Conservation (phyloP, 139 green algal genomes). For the Coelastrella sp. region DNA sequence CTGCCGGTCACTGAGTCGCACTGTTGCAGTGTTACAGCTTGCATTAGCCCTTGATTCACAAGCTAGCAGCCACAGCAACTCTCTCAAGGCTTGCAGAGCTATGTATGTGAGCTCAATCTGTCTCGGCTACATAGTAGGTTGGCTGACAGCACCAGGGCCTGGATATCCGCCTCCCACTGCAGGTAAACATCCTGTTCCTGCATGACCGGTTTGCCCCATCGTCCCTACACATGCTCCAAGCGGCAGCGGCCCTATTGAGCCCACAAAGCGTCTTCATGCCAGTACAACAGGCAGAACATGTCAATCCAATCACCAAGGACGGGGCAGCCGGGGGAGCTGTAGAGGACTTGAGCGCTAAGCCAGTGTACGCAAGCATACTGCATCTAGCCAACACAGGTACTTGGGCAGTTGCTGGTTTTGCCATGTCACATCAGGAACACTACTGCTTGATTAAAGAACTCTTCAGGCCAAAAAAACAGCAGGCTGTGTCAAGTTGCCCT, state of each 20-base stretch:
- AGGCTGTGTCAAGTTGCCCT: not conserved
- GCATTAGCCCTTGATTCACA: too few species aligned
- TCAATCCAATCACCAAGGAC: not conserved
- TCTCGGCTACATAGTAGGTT: not conserved
- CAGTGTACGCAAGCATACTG: conserved; percentile 37
- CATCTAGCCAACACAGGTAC: conserved; percentile 40
- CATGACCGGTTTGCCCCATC: not conserved
- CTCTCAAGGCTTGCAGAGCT: too few species aligned
- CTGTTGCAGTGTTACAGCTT: too few species aligned
- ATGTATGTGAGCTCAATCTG: not conserved
- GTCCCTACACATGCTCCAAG: not conserved
- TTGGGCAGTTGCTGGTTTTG: not conserved
- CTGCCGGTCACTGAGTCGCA: too few species aligned
- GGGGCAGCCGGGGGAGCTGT: not conserved
- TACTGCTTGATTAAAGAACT: not conserved
- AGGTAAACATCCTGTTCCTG: conserved; percentile 21
- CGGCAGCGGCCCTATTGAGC: conserved; percentile 4
- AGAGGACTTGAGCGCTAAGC: not conserved
- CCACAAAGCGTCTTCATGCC: conserved; percentile 4
- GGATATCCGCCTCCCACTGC: not conserved
- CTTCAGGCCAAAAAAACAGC: not conserved
- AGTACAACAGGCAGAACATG: conserved; percentile 3
- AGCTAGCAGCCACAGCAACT: too few species aligned
- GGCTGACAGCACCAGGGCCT: too few species aligned
- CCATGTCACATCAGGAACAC: not conserved